Conservation (phyloP, 768 basidiomycete species). For the Boletus reticuloceps region DNA sequence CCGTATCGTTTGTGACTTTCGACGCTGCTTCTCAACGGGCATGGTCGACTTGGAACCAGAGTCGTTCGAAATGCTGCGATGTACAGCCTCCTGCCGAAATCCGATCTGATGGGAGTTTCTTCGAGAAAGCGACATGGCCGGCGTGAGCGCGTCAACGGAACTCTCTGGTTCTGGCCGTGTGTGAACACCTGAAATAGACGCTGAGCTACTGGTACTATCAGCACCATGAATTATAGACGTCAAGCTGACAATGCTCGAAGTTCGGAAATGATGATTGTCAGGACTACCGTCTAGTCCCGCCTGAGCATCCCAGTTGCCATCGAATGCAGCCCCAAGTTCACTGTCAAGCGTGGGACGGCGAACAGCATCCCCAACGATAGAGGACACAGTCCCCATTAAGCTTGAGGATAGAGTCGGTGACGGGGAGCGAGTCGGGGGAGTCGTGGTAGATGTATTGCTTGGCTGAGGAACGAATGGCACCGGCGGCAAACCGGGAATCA, state of each 20-base stretch:
- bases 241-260: conserved; percentile 56
- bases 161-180: not conserved
- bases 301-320: conserved; percentile 19
- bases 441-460: conserved; percentile 21
- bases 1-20: conserved; percentile 50
- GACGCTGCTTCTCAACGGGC: conserved; percentile 27
- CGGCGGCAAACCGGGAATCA: conserved; percentile 33
- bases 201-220: conserved; percentile 10
- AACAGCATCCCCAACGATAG: not conserved
- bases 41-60: conserved; percentile 22
- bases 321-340: conserved; percentile 56
- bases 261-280: conserved; percentile 46
- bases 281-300: conserved; percentile 19
- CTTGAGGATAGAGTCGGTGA: conserved; percentile 17
- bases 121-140: conserved; percentile 4
- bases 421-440: conserved; percentile 15
- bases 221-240: conserved; percentile 32
- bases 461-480: conserved; percentile 34
- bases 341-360: conserved; percentile 45
- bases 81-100: conserved; percentile 11
- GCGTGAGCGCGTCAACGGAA: not conserved
- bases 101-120: conserved; percentile 6
- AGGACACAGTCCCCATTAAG: conserved; percentile 6
- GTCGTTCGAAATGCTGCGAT: conserved; percentile 18
- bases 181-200: conserved; percentile 2